Base-by-base conservation (phyloP, 495 filamentous ascomycete species). In the Penicillium lividum region DNA sequence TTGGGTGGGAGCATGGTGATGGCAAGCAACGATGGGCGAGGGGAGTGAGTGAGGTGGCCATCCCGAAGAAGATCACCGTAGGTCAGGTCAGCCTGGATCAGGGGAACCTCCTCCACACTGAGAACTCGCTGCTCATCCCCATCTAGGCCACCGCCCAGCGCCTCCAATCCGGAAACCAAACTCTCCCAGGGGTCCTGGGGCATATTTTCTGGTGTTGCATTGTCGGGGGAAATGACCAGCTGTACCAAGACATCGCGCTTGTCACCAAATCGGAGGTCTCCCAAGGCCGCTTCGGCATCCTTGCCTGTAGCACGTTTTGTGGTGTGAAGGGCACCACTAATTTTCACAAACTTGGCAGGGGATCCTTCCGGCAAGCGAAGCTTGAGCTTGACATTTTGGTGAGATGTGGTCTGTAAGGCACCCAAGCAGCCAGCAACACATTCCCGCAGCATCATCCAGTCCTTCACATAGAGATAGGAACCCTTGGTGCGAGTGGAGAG, bases 391-490 rank as follows among this genome's bases (percentile, higher is more conserved):
- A 93, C 94, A 68, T 98, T 99, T 70, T 98, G 95, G 74, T 99
- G 94, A n/a, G 95, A 98, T 18, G 91, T 88, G 0, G 90, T 92
- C 73, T 99, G 94, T 64, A 98, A 79, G n/a, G 92, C 86, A 42
- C 94, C 94, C 36, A 99, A 75, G 68, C 95, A 98, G 27, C 94
- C 94, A 16, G 94, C 95, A 47, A 98, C 82, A 72, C 95, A 99
- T 72, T 99, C 94, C 18, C 94, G 87, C 33, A 99, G 82, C 93
- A 97, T 98, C 94, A 98, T 99, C 94, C 94, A 99, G 70, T 99
- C 94, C 72, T 98, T 98, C 65, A 98, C 93, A 66, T 98, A 99
- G 5, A 92, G 93, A 65, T 97, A 99, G 16, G 91, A 93, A 4
- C 93, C 94, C 74, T 98, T 99, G 7, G 94, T 99, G 52, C 93